Evolutionary conservation across 805 yeast genomes (phyloP).

Genomic region (Pichia heedii): DNA sequence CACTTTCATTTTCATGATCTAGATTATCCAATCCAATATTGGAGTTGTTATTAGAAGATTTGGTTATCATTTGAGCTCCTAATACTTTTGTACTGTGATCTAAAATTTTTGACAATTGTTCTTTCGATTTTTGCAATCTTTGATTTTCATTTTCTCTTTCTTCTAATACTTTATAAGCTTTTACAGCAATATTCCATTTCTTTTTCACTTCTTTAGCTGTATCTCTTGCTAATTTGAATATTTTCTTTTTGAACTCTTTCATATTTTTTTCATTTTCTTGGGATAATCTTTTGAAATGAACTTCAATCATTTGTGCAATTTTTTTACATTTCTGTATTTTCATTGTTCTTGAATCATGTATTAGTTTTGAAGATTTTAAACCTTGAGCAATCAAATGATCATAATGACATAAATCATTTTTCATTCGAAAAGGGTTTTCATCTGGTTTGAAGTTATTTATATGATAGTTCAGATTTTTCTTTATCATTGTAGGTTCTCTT

Average conservation of each 20-base stretch:
- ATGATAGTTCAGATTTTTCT: slow-evolving; percentile 24
- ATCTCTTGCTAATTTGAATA: slow-evolving; percentile 63
- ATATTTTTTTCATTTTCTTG: slow-evolving; percentile 82
- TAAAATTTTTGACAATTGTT: slow-evolving; percentile 77
- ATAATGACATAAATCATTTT: slow-evolving; percentile 40
- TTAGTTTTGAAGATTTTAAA: slow-evolving; percentile 55
- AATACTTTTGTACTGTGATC: slow-evolving; percentile 86
- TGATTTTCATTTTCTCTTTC: slow-evolving; percentile 72
- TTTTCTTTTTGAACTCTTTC: slow-evolving; percentile 65
- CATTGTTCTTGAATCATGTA: slow-evolving; percentile 54
- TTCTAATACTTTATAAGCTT: slow-evolving; percentile 65
- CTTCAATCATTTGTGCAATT: slow-evolving; percentile 75
- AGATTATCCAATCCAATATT: slow-evolving; percentile 11
- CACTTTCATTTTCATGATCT: slow-evolving; percentile 16
- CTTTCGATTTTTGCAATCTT: slow-evolving; percentile 73
- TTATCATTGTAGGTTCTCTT: slow-evolving; percentile 31
- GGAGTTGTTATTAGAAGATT: slow-evolving; percentile 14
- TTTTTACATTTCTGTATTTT: slow-evolving; percentile 62
- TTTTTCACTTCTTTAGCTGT: slow-evolving; percentile 80
- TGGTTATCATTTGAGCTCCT: slow-evolving; percentile 67
- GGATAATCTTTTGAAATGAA: slow-evolving; percentile 73
- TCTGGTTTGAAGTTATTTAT: slow-evolving; percentile 25
- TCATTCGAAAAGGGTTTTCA: slow-evolving; percentile 33
- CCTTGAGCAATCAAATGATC: slow-evolving; percentile 79
- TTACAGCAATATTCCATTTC: slow-evolving; percentile 85